A percentile compares a stretch with the other conserved stretches of the same genome.
These are phyloP conservation scores for Backusella macrospora DNA, from an alignment of 192 early-diverging fungal genomes.

Conservation along the genomic window DNA sequence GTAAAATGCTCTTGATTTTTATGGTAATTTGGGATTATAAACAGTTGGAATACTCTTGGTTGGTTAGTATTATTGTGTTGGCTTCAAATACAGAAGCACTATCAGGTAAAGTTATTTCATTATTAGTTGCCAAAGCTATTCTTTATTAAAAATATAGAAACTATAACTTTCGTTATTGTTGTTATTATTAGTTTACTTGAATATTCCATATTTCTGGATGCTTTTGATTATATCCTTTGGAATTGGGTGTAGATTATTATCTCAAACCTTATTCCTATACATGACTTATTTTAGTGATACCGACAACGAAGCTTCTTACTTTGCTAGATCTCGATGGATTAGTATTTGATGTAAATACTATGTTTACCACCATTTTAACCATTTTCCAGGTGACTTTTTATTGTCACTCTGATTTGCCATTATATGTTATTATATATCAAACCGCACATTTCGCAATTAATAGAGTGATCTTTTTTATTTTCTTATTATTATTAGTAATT, in stretches of 20 bases:
- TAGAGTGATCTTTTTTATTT: too few relatives aligned
- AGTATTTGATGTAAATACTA: constrained; percentile 24
- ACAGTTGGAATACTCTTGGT: constrained; percentile 79
- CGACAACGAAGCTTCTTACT: constrained; percentile 8
- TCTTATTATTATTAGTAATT: too few relatives aligned
- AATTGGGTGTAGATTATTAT: constrained; percentile 42
- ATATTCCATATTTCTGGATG: constrained; percentile 49
- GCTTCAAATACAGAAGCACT: constrained; percentile 77
- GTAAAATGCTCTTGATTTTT: constrained; percentile 82
- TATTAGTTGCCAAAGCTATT: not conserved
- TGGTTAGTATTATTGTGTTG: constrained; percentile 75
- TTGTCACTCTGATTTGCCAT: too few relatives aligned
- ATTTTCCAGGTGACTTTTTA: too few relatives aligned
- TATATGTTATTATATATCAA: too few relatives aligned
- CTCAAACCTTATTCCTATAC: constrained; percentile 50
- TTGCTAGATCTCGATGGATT: constrained; percentile 28
- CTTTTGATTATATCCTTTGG: constrained; percentile 52
- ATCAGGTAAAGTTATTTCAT: constrained; percentile 24
- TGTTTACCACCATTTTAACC: too few relatives aligned
- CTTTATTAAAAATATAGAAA: not conserved
- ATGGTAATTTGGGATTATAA: constrained; percentile 94
- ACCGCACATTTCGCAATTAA: too few relatives aligned
- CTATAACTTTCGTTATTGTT: not conserved
- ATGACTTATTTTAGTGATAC: constrained; percentile 39
- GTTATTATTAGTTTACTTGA: constrained; percentile 48